Base-by-base conservation (phyloP, 1,139 yeast genomes). In the Lipomyces yarrowii region DNA sequence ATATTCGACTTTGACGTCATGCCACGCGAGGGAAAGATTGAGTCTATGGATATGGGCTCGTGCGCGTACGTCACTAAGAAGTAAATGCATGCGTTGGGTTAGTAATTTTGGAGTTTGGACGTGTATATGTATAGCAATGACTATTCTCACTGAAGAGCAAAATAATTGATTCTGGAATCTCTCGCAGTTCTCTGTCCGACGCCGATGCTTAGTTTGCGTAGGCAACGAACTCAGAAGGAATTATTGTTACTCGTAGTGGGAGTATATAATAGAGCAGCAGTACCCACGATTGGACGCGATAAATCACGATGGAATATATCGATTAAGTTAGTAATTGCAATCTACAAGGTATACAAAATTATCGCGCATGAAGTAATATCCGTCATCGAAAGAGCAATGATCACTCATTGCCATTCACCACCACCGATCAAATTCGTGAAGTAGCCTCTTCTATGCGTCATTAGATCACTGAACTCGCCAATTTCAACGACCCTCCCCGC, bases 1-100 rank as follows among this genome's bases (percentile, higher is more conserved):
- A 82, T 82, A 37, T 83, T 83, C 73, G 84, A 83, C 51, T 82
- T 83, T 70, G 86, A 83, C 66, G 78, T 82, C 35, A 70, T 81
- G 21, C 85, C 85, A 6, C 59, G 55, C 54, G 69, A 67, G 56
- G 69, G 69, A 30, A 30, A 52, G 33, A 52, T 52, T 52, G 33
- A 26, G 32, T n/a, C 30, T 13, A 52, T 23, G 55, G 63, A 57
- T 32, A 57, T 57, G 60, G 60, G 60, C 21, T 7, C 53, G 23
- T 57, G 60, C 39, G 60, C 55, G 15, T 39, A 57, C 15, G 30
- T 21, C 33, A 13, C 55, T 3, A 52, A 8, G 30, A 26, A 52
- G n/a, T 52, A 52, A 23, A 18, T 5, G 21, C 3, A 7, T n/a
- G 21, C 18, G 23, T 42, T 18, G n/a, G 23, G 48, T 18, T n/a